Evolutionary conservation across 768 basidiomycete genomes (phyloP), one percentile per base, ranked within the genome.

Genomic region (Boletus rubroflammeus): DNA sequence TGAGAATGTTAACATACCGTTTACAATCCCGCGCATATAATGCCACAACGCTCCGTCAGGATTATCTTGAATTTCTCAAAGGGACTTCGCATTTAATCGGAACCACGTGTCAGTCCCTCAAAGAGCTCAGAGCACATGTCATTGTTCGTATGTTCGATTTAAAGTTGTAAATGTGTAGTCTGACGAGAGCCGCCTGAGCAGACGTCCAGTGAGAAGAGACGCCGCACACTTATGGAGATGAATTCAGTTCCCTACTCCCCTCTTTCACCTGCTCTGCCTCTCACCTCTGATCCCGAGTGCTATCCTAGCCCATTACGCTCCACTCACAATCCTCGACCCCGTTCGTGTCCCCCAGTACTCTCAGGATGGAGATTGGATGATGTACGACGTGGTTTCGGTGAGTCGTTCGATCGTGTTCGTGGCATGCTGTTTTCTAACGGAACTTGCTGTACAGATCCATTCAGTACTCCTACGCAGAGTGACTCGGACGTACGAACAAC

Each of bases 341-440:
- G 13, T 32, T 58, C 47, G 7, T 53, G 51, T 23, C 58, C 57
- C 3, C 57, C 57, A 2, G 21, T 17, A 8, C 10, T 56, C 3
- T n/a, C 14, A 32, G 31, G 7, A 23, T 28, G 26, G 32, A 38
- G 3, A 6, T 9, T 14, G 9, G 17, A 23, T 3, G 19, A 23
- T 2, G 6, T 4, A 15, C 53, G 2, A 31, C 0, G 4, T 15
- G n/a, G 1, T 1, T n/a, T 19, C 11, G 14, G 49, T 58, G 13
- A 57, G 55, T 50, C 26, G 2, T 5, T 28, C 8, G 11, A 13
- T n/a, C 3, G 9, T 0, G 6, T 1, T 42, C 31, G 32, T 14
- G 17, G 11, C 28, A 3, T 23, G 5, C 3, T 25, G 23, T 25
- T 25, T 4, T 25, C 23, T 25, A 25, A 25, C 23, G 23, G 23